Evolutionary conservation across 2,329 filamentous ascomycete species (phyloP).

Genomic region (Colletotrichum noveboracense): DNA sequence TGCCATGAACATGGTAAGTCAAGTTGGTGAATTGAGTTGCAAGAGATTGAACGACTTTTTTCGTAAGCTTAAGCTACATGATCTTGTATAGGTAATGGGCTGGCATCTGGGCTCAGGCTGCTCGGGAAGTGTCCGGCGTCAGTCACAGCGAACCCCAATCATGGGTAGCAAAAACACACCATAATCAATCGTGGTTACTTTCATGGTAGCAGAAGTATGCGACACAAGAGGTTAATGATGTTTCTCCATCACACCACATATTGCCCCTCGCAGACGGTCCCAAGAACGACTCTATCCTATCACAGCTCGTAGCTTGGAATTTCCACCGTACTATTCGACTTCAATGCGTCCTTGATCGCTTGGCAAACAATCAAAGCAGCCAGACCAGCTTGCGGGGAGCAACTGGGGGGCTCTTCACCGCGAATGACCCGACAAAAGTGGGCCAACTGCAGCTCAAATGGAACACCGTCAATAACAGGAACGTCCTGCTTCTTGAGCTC

Average conservation of each 20-base stretch:
- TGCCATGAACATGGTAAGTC: neutral
- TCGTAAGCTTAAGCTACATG: neutral
- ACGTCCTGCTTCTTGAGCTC: slow-evolving; percentile 35
- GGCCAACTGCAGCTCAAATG: slow-evolving; percentile 57
- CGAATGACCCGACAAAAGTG: slow-evolving; percentile 56
- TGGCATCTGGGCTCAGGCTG: neutral
- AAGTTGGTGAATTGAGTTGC: neutral
- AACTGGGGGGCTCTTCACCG: slow-evolving; percentile 46
- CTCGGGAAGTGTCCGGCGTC: neutral
- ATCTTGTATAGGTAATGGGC: neutral
- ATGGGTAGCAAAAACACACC: neutral
- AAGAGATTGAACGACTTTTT: neutral
- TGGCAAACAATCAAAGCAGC: slow-evolving; percentile 58
- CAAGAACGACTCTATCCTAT: neutral
- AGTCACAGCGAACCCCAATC: neutral
- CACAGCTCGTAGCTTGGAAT: slow-evolving; percentile 20
- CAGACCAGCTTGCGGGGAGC: slow-evolving; percentile 53
- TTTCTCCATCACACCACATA: neutral
- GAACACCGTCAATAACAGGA: slow-evolving; percentile 30
- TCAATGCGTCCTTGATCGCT: slow-evolving; percentile 51
- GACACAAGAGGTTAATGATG: neutral
- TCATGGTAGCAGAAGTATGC: neutral
- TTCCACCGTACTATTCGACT: slow-evolving; percentile 28
- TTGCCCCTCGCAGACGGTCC: neutral
- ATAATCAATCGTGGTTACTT: neutral